These are phyloP conservation scores for Cordyceps fumosorosea DNA, from an alignment of 2,329 filamentous ascomycete genomes.

Conservation along the genomic window DNA sequence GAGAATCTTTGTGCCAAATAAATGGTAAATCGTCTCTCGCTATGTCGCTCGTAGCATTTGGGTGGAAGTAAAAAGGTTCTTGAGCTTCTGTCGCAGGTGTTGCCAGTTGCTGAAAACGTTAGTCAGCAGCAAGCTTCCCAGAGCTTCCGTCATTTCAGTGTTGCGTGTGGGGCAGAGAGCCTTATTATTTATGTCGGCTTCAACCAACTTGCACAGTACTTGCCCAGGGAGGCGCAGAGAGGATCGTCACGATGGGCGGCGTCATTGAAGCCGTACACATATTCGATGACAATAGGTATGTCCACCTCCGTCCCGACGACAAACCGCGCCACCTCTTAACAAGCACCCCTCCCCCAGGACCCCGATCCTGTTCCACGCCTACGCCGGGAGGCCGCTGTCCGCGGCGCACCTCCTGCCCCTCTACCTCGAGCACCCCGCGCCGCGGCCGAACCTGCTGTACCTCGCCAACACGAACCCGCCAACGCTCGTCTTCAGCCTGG, in stretches of 20 bases:
- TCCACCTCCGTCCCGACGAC: neutral
- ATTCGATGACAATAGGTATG: constrained; percentile 88
- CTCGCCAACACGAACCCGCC: constrained; percentile 75
- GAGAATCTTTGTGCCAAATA: neutral
- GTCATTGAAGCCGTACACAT: constrained; percentile 94
- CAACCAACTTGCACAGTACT: constrained; percentile 3
- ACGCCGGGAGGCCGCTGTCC: constrained; percentile 73
- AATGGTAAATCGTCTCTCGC: neutral
- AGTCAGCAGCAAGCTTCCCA: constrained; percentile 9
- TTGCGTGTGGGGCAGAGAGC: constrained; percentile 11
- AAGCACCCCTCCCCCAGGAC: constrained; percentile 49
- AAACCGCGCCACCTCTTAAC: constrained; percentile 18
- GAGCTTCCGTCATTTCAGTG: constrained; percentile 7
- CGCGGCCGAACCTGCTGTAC: constrained; percentile 81
- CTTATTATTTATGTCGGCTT: neutral
- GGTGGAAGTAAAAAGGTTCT: neutral
- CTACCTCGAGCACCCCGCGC: constrained; percentile 75
- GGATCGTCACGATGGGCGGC: constrained; percentile 61
- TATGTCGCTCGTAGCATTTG: neutral
- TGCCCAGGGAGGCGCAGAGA: constrained; percentile 15
- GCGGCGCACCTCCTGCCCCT: constrained; percentile 72
- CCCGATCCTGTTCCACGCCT: constrained; percentile 81
- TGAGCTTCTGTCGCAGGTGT: neutral
- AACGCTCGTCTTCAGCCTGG: constrained; percentile 79
- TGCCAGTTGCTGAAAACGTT: neutral